Evolutionary conservation across 2,329 filamentous ascomycete species (phyloP), one percentile per base, ranked within the genome.

Genomic region (Fusarium tjaetaba): DNA sequence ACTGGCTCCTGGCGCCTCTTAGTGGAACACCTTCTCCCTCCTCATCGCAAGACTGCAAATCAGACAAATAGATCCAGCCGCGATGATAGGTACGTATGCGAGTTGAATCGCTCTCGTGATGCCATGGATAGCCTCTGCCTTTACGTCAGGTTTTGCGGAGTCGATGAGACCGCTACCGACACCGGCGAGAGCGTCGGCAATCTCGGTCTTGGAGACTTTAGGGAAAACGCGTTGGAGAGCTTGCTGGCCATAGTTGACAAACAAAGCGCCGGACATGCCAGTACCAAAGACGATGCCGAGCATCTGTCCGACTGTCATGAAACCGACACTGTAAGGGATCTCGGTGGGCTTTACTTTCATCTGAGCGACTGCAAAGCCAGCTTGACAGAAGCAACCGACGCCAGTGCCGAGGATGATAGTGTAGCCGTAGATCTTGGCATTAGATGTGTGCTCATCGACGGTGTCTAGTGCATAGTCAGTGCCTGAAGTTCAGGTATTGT

Each of bases 241-340:
- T 32, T 65, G 65, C 34, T 65, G 65, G 11, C 65, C 65, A 32
- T 65, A 68, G 28, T 68, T 68, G 28, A 68, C 36, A 2, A 68
- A 68, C 10, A 68, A 1, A 3, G 61, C 65, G 20, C 65, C 61
- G 1, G 61, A 68, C 65, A 68, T 68, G 8, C 65, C 61, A 9
- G 65, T 68, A 1, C 65, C 65, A 16, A 68, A 68, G 4, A 68
- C 65, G 4, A 68, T 68, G 11, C 65, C 65, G 7, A 65, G 38
- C 65, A 68, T 68, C 16, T 68, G 65, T 4, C 65, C 65, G 26
- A 65, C 65, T 20, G 65, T 68, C 65, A 68, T 68, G 16, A 68
- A 68, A 5, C 65, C 61, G 26, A 68, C 65, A n/a, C 61, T 68
- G 13, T 65, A 65, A 7, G 65, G 61, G 4, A 68, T 60, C 15